Base-by-base conservation (phyloP, 164 flowering plant genomes). In the Echeveria elegans region DNA sequence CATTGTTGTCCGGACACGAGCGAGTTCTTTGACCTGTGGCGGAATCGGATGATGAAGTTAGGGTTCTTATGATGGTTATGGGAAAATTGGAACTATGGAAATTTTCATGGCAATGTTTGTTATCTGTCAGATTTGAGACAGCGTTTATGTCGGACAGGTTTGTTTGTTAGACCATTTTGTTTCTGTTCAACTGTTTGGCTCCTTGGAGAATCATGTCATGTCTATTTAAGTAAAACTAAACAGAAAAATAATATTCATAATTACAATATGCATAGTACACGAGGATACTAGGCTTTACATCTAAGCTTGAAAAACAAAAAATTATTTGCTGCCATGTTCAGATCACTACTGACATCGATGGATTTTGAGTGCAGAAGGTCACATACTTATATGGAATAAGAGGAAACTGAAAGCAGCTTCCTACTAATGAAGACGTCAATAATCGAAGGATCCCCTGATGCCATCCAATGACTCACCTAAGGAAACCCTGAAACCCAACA, bases 371-470 rank as follows among this genome's bases (percentile, higher is more conserved):
- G 41, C 41, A 38, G 12, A 38, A 14, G n/a, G n/a, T n/a, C 12
- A 38, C 41, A 38, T 14, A 38, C 41, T 8, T 38, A 38, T 38
- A 38, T 38, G 41, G 12, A 10, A 38, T 38, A 38, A 38, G 41
- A 38, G 12, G 1, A 14, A 38, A 38, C 41, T 38, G 41, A 38
- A 38, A 38, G 41, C 12, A 38, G 41, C 41, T 38, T 38, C 41
- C 41, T 38, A 63, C n/a, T n/a, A n/a, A n/a, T n/a, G n/a, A n/a
- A n/a, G n/a, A n/a, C n/a, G n/a, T n/a, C n/a, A n/a, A 37, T 63
- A 63, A 29, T 63, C 43, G 8, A 63, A 31, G 26, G 65, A 63
- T 30, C 65, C 65, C 41, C 41, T 63, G 65, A 63, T 63, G 65
- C 65, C 65, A 12, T 63, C 38, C 11, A 63, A 41, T 32, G 41